phyloP scores from a whole-genome alignment of 176 grass and related monocot species.

The Bothriochloa decipiens region DNA sequence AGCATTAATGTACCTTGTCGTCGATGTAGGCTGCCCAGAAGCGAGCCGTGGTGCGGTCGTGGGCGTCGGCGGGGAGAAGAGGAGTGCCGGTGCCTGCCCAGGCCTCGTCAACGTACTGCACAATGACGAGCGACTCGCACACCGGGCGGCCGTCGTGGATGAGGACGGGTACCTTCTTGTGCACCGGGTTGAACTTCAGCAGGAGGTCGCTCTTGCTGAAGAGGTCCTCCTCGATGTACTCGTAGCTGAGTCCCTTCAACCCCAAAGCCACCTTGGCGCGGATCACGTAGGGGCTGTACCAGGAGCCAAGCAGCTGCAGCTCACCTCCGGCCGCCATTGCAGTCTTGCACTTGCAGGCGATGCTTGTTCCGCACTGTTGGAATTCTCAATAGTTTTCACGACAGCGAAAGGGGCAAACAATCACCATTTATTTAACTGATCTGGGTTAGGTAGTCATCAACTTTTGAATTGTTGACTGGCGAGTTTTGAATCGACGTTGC shows the following conservation, averaged over 20 bases:
- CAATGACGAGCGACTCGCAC: slow-evolving; percentile 52
- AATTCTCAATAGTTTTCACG: background rate
- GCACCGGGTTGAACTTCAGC: slow-evolving; percentile 44
- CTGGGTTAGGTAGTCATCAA: too few species aligned
- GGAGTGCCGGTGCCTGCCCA: background rate
- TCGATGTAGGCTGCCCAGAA: background rate
- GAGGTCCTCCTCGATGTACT: background rate
- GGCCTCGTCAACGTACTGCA: slow-evolving; percentile 51
- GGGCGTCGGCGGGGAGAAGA: background rate
- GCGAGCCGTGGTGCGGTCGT: background rate
- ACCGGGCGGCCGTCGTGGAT: slow-evolving; percentile 41
- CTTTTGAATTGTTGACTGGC: too few species aligned
- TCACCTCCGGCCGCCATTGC: background rate
- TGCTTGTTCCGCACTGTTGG: too few species aligned
- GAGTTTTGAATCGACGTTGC: too few species aligned
- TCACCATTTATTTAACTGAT: too few species aligned
- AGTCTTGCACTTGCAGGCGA: background rate
- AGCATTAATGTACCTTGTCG: background rate
- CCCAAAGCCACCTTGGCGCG: background rate
- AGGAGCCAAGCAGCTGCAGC: background rate
- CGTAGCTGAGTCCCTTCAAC: background rate
- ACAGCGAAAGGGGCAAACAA: too few species aligned
- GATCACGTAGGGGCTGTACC: background rate
- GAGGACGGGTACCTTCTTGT: slow-evolving; percentile 55
- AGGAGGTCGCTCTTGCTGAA: background rate